Percentiles rank a stretch among this genome's conserved stretches.
phyloP scores from a whole-genome alignment of 805 yeast genomes.

The Wickerhamomyces ciferrii region DNA sequence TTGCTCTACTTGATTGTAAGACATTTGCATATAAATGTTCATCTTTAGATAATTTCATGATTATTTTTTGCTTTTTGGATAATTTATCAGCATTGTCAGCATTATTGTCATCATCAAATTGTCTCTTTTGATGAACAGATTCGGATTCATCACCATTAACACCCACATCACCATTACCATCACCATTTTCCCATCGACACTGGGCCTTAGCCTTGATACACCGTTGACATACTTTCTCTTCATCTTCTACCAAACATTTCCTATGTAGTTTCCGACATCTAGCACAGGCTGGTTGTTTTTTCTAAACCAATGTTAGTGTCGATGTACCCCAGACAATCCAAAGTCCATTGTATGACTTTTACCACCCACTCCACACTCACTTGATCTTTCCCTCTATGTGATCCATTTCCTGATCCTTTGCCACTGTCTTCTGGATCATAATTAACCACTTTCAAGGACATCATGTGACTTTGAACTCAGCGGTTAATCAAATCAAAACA shows the following conservation, averaged over 20 bases:
- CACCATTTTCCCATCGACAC: background rate
- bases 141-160: too few species aligned
- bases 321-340: too few species aligned
- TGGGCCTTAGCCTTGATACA: background rate
- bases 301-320: background rate
- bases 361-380: too few species aligned
- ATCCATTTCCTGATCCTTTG: too few species aligned
- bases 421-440: background rate
- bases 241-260: background rate
- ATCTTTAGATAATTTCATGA: background rate
- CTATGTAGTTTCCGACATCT: constrained; percentile 4
- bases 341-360: background rate
- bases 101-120: background rate
- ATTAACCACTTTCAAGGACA: background rate
- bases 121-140: too few species aligned
- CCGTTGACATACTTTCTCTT: background rate
- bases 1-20: constrained; percentile 3
- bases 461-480: too few species aligned
- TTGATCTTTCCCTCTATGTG: too few species aligned
- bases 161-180: too few species aligned
- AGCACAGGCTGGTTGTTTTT: constrained; percentile 1
- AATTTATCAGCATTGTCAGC: background rate
- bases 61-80: background rate
- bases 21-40: constrained; percentile 6
- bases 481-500: too few species aligned